Base-by-base conservation (phyloP, 2,329 filamentous ascomycete species). In the Trichophaea hybrida region DNA sequence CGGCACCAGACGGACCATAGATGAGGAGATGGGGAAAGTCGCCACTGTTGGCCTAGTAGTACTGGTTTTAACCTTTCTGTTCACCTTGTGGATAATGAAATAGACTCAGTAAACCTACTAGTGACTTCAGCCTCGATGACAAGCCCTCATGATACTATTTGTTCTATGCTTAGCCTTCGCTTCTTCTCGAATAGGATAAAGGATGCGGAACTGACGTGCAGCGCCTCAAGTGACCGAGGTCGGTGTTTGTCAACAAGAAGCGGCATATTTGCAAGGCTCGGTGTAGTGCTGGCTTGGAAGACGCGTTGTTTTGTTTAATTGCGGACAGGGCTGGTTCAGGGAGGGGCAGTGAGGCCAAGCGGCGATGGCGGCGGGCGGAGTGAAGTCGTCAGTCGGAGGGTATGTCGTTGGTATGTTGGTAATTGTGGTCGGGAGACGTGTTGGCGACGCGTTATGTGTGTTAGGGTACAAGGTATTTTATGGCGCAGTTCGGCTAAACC, bases 1-100 rank as follows among this genome's bases (percentile, higher is more conserved):
- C 93, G 4, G 93, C 93, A 37, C 93, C 93, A 0, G 91, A 96
- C 0, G 93, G 93, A 0, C 93, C 93, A 71, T 97, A 98, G 65
- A 98, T 87, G 64, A 98, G 86, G 51, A 98, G 83, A 74, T 98
- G 94, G 54, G 93, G 93, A 71, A 98, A 98, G 73, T 98, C 94
- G 68, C 91, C 89, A 74, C 86, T 94, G 80, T 94, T 88, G 58
- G 93, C 55, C 49, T 37, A 32, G 5, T n/a, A n/a, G 1, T 1
- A 15, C 31, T 6, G 48, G 7, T 49, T 13, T 49, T 17, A n/a
- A 17, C 44, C 24, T 8, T 17, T 8, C 44, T 17, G 44, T 12
- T 17, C 10, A 49, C 44, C 44, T n/a, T 49, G 44, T 17, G 10
- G 44, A n/a, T 43, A 43, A 32, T 17, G 48, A 31, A 34, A 54